phyloP scores from a whole-genome alignment of 1,284 basidiomycete genomes.

The Trichosporon sp. region DNA sequence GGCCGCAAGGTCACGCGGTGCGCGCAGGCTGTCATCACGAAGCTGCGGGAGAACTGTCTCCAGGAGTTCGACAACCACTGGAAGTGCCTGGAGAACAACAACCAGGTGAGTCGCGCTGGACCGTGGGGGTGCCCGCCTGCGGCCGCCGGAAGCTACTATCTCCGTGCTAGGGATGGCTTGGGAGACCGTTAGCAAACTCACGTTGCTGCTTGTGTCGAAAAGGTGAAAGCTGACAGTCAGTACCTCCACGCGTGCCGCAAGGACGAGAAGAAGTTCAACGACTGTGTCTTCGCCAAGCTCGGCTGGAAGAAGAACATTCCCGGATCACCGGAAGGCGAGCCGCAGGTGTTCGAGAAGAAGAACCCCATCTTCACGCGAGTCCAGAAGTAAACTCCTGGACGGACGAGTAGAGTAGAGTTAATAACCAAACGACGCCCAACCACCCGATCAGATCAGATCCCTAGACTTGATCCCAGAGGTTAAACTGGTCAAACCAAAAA shows the following conservation, averaged over 20 bases:
- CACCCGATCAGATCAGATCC: background rate
- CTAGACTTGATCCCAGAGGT: constrained; percentile 3
- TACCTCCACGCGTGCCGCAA: constrained; percentile 88
- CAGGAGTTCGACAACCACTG: constrained; percentile 89
- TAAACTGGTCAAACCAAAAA: constrained; percentile 7
- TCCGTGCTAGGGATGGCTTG: too few species aligned
- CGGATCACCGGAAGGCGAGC: constrained; percentile 76
- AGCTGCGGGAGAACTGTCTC: constrained; percentile 88
- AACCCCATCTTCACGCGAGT: constrained; percentile 73
- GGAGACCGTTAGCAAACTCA: too few species aligned
- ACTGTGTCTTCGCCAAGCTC: constrained; percentile 95
- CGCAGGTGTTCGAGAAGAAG: constrained; percentile 84
- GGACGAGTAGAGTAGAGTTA: background rate
- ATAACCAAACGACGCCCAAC: background rate
- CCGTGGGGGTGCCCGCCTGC: too few species aligned
- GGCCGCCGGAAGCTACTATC: too few species aligned
- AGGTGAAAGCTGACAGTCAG: constrained; percentile 53
- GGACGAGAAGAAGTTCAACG: constrained; percentile 82
- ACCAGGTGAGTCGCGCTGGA: constrained; percentile 68
- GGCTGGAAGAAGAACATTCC: constrained; percentile 90
- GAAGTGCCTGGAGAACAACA: constrained; percentile 90
- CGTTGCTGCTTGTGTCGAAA: too few species aligned
- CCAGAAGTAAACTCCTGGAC: constrained; percentile 58
- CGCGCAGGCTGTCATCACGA: constrained; percentile 82
- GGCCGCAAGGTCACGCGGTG: constrained; percentile 94